Evolutionary conservation across 805 yeast species (phyloP).

Genomic region (Metschnikowia aberdeeniae): DNA sequence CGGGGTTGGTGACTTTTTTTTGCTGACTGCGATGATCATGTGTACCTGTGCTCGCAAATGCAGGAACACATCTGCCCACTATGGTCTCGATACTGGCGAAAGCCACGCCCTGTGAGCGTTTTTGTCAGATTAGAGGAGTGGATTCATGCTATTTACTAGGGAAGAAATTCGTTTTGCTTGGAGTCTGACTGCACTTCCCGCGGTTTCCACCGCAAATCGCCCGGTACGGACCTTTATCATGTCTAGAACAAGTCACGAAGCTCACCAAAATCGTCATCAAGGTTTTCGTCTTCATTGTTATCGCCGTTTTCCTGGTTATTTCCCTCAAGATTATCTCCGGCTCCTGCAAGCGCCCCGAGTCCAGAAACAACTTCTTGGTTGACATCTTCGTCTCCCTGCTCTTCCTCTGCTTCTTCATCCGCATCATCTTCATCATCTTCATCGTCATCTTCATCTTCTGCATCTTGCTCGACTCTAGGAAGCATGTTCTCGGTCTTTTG

Average conservation of each 20-base stretch:
- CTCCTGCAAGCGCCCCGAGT: conserved; percentile 15
- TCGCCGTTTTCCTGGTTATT: conserved; percentile 25
- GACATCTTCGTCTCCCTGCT: conserved; percentile 5
- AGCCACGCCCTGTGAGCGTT: no score
- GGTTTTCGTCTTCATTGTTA: conserved; percentile 21
- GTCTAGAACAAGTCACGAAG: conserved; percentile 22
- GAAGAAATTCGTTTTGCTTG: no score
- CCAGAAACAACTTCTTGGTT: conserved; percentile 3
- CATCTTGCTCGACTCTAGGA: conserved; percentile 1
- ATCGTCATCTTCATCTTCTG: conserved; percentile 7
- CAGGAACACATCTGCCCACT: background rate
- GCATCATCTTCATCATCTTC: conserved; percentile 12
- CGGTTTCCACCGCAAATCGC: background rate
- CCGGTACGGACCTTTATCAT: background rate
- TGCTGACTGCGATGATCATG: conserved; percentile 5
- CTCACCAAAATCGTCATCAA: conserved; percentile 36
- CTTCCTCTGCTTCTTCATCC: conserved; percentile 8
- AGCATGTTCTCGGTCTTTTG: conserved; percentile 9
- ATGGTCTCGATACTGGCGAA: background rate
- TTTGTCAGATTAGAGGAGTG: no score
- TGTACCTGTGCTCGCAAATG: conserved; percentile 1
- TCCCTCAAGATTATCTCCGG: background rate
- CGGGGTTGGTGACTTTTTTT: conserved; percentile 3
- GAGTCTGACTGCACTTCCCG: background rate
- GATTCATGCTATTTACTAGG: no score